phyloP scores from a whole-genome alignment of 2,329 filamentous ascomycete genomes.

The Byssothecium circinans region DNA sequence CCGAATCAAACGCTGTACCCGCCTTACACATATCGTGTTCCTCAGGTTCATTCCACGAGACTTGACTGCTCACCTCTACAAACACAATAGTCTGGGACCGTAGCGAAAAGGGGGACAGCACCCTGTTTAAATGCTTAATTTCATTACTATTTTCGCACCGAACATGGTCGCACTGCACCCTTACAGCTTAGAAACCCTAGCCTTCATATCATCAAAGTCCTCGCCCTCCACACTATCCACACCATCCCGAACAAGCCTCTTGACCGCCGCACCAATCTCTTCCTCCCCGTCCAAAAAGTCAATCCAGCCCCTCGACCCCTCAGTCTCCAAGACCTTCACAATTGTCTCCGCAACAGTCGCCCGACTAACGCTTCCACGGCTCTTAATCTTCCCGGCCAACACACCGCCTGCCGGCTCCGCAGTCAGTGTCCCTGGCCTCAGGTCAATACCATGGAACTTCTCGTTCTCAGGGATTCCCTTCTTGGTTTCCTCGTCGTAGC shows the following conservation, averaged over 20 bases:
- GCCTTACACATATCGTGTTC: too few relatives aligned
- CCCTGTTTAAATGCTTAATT: too few relatives aligned
- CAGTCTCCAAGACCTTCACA: conserved; percentile 51
- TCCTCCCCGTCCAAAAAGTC: conserved; percentile 58
- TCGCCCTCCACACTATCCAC: conserved; percentile 55
- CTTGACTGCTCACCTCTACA: too few relatives aligned
- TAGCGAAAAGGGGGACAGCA: too few relatives aligned
- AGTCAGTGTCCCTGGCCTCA: conserved; percentile 54
- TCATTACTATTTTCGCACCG: too few relatives aligned
- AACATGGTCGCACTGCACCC: too few relatives aligned
- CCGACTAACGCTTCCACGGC: conserved; percentile 48
- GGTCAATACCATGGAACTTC: conserved; percentile 54
- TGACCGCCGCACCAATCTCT: conserved; percentile 49
- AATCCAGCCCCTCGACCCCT: conserved; percentile 55
- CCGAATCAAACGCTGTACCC: too few relatives aligned
- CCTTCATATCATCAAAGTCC: conserved; percentile 51
- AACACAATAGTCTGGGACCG: too few relatives aligned
- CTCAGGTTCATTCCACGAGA: too few relatives aligned
- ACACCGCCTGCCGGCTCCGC: conserved; percentile 54
- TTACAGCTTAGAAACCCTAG: conserved; percentile 23
- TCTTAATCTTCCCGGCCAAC: conserved; percentile 50
- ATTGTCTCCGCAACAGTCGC: conserved; percentile 57
- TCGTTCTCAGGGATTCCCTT: conserved; percentile 28
- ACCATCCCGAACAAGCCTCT: conserved; percentile 48
- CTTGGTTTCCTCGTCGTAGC: conserved; percentile 31